Evolutionary conservation across 352 stramenopile species (phyloP), one percentile per base, ranked within the genome.

Genomic region (Pythium apleroticum): DNA sequence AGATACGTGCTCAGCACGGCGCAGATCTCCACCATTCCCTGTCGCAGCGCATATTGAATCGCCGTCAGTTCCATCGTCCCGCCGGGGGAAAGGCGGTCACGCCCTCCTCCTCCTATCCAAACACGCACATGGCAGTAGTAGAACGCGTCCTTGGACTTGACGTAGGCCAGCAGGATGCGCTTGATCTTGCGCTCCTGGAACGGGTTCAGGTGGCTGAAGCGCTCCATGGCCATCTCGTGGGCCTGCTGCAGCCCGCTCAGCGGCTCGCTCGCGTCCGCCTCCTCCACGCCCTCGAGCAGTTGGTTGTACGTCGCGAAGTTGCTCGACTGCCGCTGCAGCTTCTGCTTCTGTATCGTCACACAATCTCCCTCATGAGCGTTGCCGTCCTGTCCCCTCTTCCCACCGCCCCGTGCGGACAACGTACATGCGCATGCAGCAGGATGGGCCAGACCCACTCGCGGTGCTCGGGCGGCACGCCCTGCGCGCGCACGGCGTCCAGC

Each of bases 131-230:
- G 84, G 59, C 80, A 89, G 61, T 89, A 91, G 59, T 84, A 89
- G 27, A 87, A 85, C 15, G 63, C 65, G 53, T 88, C 72, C 50
- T 88, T 86, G 49, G 80, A 87, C 72, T 91, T 91, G 67, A 81
- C 75, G 66, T 89, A 93, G 7, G 84, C 84, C 28, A 91, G 59
- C 46, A 93, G 39, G 53, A 93, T 90, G 57, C 81, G 80, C 63
- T 89, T 81, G 69, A 91, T 91, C 69, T 93, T 93, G 77, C 81
- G 80, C 57, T 93, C 84, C 66, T 93, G 81, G 70, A 93, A 90
- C 37, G 80, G 84, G 50, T 90, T 91, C 37, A 93, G 57, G 58
- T 93, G 84, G 45, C 79, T 76, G 53, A 93, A 93, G 30, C 78
- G 74, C 71, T 93, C 81, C 77, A 93, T 89, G 4, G 84, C 84